These are phyloP conservation scores for Melampsora larici-populina DNA, from an alignment of 1,284 basidiomycete species.

Conservation along the genomic window DNA sequence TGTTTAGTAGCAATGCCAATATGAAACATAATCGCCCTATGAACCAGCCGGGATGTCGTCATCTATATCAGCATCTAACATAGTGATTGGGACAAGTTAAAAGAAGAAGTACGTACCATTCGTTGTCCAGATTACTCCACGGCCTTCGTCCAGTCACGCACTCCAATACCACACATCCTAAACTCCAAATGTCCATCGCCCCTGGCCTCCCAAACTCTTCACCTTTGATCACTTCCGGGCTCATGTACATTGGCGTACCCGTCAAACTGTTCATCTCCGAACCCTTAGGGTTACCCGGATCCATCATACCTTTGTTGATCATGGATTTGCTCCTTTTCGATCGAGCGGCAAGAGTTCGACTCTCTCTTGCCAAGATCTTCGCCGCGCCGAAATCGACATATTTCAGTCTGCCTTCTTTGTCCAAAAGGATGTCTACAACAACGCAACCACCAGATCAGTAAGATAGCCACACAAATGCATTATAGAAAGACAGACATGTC, in stretches of 20 bases:
- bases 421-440: conserved; percentile 79
- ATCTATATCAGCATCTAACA: conserved; percentile 48
- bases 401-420: conserved; percentile 87
- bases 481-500: no score
- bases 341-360: conserved; percentile 73
- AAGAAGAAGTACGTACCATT: conserved; percentile 68
- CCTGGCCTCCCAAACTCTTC: conserved; percentile 68
- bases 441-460: background rate
- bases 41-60: conserved; percentile 3
- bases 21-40: conserved; percentile 97
- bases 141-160: conserved; percentile 94
- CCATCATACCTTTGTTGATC: conserved; percentile 49
- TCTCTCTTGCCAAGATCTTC: conserved; percentile 92
- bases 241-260: conserved; percentile 99
- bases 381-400: conserved; percentile 98
- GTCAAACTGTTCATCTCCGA: conserved; percentile 64
- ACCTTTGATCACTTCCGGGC: conserved; percentile 93
- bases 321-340: conserved; percentile 46
- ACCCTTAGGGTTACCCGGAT: conserved; percentile 39
- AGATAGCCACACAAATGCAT: background rate
- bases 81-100: conserved; percentile 13
- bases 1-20: conserved; percentile 96
- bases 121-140: conserved; percentile 98
- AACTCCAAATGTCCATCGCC: conserved; percentile 97
- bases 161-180: conserved; percentile 95